A percentile compares a stretch with the other conserved stretches of the same genome.
Conservation (phyloP, 352 stramenopile genomes). For the Aphanomyces invadans region DNA sequence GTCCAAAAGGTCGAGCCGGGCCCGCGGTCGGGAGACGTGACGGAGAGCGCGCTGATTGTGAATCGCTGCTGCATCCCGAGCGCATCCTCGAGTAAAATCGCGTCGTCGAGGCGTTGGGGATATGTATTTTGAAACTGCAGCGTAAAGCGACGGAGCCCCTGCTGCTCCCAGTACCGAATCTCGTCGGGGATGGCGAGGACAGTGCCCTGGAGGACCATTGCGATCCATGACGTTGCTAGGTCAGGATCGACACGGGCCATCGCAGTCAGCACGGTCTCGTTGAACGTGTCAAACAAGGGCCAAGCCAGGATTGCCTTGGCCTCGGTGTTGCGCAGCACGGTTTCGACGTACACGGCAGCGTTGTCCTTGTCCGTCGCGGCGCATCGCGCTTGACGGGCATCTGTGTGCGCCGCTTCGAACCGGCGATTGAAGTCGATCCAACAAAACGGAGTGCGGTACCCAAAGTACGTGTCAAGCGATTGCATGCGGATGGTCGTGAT, state of each 20-base stretch:
- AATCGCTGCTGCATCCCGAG: background rate
- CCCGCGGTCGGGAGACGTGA: background rate
- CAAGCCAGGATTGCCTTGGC: background rate
- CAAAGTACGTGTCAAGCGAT: background rate
- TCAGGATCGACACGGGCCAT: background rate
- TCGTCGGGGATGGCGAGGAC: background rate
- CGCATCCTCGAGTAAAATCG: background rate
- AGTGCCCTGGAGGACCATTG: background rate
- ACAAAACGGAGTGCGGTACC: background rate
- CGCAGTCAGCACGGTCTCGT: background rate
- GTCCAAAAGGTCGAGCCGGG: constrained; percentile 2
- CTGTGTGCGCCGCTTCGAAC: constrained; percentile 13
- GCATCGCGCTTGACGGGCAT: constrained; percentile 9
- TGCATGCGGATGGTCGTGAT: background rate
- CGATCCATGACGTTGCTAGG: background rate
- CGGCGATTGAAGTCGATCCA: background rate
- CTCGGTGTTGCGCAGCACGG: constrained; percentile 6
- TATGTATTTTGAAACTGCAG: background rate
- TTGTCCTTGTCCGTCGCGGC: background rate
- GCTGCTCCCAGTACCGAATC: background rate
- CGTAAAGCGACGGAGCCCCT: background rate
- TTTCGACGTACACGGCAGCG: constrained; percentile 15
- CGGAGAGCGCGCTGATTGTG: background rate
- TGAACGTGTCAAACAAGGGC: background rate
- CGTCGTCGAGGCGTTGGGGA: background rate